Evolutionary conservation across 495 filamentous ascomycete genomes (phyloP).

Genomic region (Monascus purpureus): DNA sequence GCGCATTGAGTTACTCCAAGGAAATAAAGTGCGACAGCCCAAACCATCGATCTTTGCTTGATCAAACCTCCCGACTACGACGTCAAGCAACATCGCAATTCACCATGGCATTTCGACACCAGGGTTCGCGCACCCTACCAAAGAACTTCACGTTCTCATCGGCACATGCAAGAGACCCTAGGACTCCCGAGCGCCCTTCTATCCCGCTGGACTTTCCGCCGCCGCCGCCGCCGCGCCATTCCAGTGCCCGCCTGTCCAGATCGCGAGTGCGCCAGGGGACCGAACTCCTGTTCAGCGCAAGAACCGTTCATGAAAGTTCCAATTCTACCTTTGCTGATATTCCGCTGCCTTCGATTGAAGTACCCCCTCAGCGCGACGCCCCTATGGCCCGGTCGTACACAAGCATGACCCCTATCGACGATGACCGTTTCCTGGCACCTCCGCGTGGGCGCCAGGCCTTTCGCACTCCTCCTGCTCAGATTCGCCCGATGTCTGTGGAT

Average conservation of each 20-base stretch:
- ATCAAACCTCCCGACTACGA: background rate
- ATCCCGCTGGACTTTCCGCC: conserved; percentile 27
- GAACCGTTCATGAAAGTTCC: conserved; percentile 17
- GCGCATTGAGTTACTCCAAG: background rate
- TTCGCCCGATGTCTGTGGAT: conserved; percentile 24
- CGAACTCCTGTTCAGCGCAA: conserved; percentile 25
- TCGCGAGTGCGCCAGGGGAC: conserved; percentile 32
- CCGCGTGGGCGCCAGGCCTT: conserved; percentile 38
- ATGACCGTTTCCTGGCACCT: conserved; percentile 36
- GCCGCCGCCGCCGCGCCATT: conserved; percentile 37
- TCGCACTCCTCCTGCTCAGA: conserved; percentile 49
- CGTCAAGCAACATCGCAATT: background rate
- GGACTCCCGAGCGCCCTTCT: conserved; percentile 41
- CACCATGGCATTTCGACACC: conserved; percentile 35
- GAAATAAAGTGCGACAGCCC: conserved; percentile 1
- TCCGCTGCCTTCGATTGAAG: conserved; percentile 48
- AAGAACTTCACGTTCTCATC: conserved; percentile 52
- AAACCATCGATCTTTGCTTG: conserved; percentile 3
- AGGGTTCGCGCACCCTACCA: conserved; percentile 49
- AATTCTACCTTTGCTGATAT: conserved; percentile 23
- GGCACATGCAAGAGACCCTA: conserved; percentile 36
- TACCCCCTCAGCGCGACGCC: conserved; percentile 17
- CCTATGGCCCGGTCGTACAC: conserved; percentile 9
- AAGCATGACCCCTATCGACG: conserved; percentile 12
- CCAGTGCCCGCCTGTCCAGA: conserved; percentile 33